phyloP scores from a whole-genome alignment of 306 rosid genomes.

The Begonia loranthoides region DNA sequence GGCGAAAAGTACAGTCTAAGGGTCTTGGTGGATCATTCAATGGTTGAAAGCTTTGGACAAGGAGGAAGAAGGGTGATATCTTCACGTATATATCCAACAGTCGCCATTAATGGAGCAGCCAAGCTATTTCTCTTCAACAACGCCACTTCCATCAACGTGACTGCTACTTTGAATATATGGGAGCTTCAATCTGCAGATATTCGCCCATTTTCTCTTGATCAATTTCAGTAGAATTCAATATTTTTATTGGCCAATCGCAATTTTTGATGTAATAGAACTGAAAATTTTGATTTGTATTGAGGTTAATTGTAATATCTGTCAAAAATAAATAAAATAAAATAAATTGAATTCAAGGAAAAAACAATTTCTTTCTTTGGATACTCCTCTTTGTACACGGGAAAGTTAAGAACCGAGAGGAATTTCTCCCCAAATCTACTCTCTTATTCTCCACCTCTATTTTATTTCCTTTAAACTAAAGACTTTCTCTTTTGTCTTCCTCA shows the following conservation, averaged over 20 bases:
- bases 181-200: constrained; percentile 61
- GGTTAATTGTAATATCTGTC: too few relatives aligned
- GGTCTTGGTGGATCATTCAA: constrained; percentile 79
- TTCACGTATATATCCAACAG: constrained; percentile 72
- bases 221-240: background rate
- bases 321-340: too few relatives aligned
- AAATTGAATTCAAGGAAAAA: too few relatives aligned
- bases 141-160: constrained; percentile 46
- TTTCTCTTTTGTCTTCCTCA: too few relatives aligned
- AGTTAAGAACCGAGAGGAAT: too few relatives aligned
- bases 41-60: constrained; percentile 67
- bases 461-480: too few relatives aligned
- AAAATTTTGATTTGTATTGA: background rate
- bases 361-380: too few relatives aligned
- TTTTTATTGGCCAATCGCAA: background rate
- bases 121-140: constrained; percentile 67
- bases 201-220: constrained; percentile 49
- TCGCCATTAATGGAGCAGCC: constrained; percentile 75
- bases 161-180: constrained; percentile 61
- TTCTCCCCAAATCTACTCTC: too few relatives aligned
- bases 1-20: constrained; percentile 48
- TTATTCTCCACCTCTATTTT: too few relatives aligned
- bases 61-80: constrained; percentile 74
- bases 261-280: background rate
- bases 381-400: too few relatives aligned